Evolutionary conservation across 2,329 filamentous ascomycete species (phyloP).

Genomic region (Neocatenulostroma microsporum): DNA sequence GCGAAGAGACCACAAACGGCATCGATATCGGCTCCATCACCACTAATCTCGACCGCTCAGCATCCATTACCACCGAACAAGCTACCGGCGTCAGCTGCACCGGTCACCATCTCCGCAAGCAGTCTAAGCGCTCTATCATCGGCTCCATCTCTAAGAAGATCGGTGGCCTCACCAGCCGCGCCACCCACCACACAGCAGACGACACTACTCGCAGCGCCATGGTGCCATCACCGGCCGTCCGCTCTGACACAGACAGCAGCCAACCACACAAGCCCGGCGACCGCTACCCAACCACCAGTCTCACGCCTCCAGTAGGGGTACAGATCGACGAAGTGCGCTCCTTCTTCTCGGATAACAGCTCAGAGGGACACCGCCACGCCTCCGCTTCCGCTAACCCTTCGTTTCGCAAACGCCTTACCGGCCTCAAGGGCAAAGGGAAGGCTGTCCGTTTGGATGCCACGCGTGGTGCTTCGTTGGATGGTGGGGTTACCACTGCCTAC

Average conservation of each 20-base stretch:
- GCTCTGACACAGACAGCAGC: slow-evolving; percentile 7
- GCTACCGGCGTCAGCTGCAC: slow-evolving; percentile 22
- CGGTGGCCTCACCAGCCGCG: slow-evolving; percentile 19
- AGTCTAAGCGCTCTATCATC: slow-evolving; percentile 30
- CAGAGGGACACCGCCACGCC: slow-evolving; percentile 13
- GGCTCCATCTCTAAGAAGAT: slow-evolving; percentile 30
- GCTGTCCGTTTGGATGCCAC: slow-evolving; percentile 11
- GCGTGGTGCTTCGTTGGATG: slow-evolving; percentile 19
- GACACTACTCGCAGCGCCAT: slow-evolving; percentile 1
- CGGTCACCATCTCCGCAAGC: slow-evolving; percentile 20
- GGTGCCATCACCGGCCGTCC: slow-evolving; percentile 5
- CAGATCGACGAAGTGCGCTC: slow-evolving; percentile 36
- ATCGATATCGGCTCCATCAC: slow-evolving; percentile 28
- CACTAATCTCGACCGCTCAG: slow-evolving; percentile 17
- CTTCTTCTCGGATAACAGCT: slow-evolving; percentile 38
- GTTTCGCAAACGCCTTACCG: slow-evolving; percentile 32
- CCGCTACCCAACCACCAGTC: slow-evolving; percentile 42
- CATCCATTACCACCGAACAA: slow-evolving; percentile 26
- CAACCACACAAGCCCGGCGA: slow-evolving; percentile 36
- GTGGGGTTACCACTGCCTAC: slow-evolving; percentile 22
- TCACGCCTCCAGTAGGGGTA: slow-evolving; percentile 35
- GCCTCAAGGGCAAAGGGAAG: slow-evolving; percentile 15
- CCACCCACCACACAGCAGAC: slow-evolving; percentile 5
- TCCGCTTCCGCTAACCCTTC: no score
- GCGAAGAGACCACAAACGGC: slow-evolving; percentile 19